phyloP scores from a whole-genome alignment of 2,329 filamentous ascomycete genomes.

The Sporothrix brasiliensis region DNA sequence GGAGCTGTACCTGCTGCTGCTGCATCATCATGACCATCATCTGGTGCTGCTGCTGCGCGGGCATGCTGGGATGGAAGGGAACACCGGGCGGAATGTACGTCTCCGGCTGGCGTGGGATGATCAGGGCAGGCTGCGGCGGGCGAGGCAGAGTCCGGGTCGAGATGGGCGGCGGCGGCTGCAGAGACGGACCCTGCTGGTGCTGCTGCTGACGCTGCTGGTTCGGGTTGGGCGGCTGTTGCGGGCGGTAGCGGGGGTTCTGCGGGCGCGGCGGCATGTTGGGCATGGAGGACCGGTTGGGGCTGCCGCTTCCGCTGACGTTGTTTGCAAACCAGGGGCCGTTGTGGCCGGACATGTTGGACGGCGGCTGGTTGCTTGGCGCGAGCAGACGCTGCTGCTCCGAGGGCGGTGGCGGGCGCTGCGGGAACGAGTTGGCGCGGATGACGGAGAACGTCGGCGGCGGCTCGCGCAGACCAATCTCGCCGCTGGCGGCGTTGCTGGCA shows the following conservation, averaged over 20 bases:
- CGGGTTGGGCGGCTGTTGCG: constrained; percentile 7
- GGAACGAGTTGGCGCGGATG: constrained; percentile 21
- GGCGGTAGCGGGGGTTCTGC: constrained; percentile 21
- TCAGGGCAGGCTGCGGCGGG: constrained; percentile 31
- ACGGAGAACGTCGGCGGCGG: constrained; percentile 19
- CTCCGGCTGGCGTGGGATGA: constrained; percentile 29
- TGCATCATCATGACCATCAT: constrained; percentile 28
- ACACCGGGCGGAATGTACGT: constrained; percentile 16
- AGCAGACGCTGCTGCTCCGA: constrained; percentile 32
- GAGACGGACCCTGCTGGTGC: background rate
- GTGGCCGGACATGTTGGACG: background rate
- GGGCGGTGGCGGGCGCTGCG: constrained; percentile 33
- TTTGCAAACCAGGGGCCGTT: background rate
- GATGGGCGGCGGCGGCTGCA: constrained; percentile 26
- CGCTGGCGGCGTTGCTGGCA: constrained; percentile 18
- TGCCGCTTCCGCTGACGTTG: background rate
- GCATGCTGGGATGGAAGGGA: constrained; percentile 1
- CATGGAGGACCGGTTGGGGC: constrained; percentile 14
- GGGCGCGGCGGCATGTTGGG: constrained; percentile 2
- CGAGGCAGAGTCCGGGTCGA: constrained; percentile 28
- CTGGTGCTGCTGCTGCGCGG: constrained; percentile 30
- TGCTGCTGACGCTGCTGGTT: background rate
- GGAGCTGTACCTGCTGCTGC: constrained; percentile 30
- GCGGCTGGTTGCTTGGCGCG: background rate
- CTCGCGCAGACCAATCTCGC: constrained; percentile 1